These are phyloP conservation scores for Penicillium sp. DNA, from an alignment of 2,329 filamentous ascomycete genomes.

Conservation along the genomic window DNA sequence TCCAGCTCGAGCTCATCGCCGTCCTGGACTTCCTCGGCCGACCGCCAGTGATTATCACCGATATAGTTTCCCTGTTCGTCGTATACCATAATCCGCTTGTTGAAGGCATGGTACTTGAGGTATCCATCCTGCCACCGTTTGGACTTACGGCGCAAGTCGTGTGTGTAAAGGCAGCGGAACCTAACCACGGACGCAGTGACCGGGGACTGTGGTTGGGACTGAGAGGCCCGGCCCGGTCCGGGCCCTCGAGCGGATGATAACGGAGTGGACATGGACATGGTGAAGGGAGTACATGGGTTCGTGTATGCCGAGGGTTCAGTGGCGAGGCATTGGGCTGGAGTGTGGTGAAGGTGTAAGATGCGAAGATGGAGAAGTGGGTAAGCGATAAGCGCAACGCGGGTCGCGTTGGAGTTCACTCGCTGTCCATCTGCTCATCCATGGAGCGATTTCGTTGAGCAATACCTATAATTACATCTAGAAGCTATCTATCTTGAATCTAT, in stretches of 20 bases:
- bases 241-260: constrained; percentile 22
- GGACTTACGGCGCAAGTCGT: constrained; percentile 77
- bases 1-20: constrained; percentile 80
- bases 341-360: background rate
- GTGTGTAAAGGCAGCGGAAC: constrained; percentile 79
- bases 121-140: constrained; percentile 93
- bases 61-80: constrained; percentile 74
- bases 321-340: background rate
- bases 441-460: background rate
- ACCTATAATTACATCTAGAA: no score
- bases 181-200: constrained; percentile 72
- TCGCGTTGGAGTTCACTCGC: background rate
- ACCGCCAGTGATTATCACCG: constrained; percentile 77
- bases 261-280: constrained; percentile 27
- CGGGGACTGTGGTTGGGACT: constrained; percentile 45
- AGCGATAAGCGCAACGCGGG: background rate
- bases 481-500: no score
- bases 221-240: constrained; percentile 34
- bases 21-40: constrained; percentile 63
- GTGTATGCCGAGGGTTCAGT: background rate
- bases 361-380: background rate
- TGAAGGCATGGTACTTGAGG: constrained; percentile 84
- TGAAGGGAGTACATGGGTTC: background rate
- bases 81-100: constrained; percentile 84
- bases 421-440: background rate